Evolutionary conservation across 2,329 filamentous ascomycete genomes (phyloP), one percentile per base, ranked within the genome.

Genomic region (Fusarium albosuccineum): DNA sequence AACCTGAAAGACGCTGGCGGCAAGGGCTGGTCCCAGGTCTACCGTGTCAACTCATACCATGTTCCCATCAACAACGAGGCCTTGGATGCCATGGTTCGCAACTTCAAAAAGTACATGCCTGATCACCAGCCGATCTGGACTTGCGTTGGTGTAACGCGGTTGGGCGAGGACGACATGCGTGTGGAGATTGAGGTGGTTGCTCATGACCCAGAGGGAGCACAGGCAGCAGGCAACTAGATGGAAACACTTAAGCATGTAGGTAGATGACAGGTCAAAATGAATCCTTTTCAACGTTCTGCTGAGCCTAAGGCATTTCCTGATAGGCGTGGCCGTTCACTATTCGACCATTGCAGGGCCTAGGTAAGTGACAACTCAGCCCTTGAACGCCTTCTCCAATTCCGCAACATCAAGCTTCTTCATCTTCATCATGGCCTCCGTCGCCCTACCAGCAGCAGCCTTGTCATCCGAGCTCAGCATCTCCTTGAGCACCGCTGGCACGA

Each of bases 401-500:
- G 69, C 75, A 67, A 83, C 77, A 50, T 83, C 77, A 46, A 83
- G 54, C 74, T 83, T 83, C 73, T 76, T 77, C 79, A 82, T 82
- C 27, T 66, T 64, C 76, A 82, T 74, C 78, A 84, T 82, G 5
- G 75, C 77, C 41, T 54, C 62, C 29, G 68, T 77, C 8, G 70
- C 74, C 46, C 76, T 70, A 6, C 67, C 72, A 14, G 74, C 73
- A 37, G 73, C 78, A 59, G 71, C 79, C 68, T 67, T 72, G 54
- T 82, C 78, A 36, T 74, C 66, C n/a, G 75, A 71, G 2, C 61
- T 49, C 61, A 82, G 54, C 70, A 79, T 71, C 55, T 77, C 72
- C 68, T 74, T 75, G 52, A 84, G 62, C 17, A 48, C 62, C 27
- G 59, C 76, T 5, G 83, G 82, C 41, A 81, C 72, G 34, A 85